Evolutionary conservation across 2,329 filamentous ascomycete genomes (phyloP).

Genomic region (Trichoderma sp.): DNA sequence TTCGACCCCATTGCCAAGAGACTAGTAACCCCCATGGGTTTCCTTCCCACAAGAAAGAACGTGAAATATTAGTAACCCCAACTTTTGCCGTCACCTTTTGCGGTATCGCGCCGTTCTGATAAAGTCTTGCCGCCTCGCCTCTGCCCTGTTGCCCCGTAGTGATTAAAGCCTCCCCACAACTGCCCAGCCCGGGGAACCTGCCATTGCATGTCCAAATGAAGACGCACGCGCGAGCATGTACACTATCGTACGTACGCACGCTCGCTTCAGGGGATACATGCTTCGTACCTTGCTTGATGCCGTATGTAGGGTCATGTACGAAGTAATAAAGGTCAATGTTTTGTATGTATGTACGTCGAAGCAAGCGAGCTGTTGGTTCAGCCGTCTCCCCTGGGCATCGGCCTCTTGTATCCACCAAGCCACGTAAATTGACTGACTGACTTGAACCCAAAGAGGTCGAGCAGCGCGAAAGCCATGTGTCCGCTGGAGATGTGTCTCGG

Average conservation of each 20-base stretch:
- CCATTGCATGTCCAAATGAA: constrained; percentile 20
- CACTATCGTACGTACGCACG: no score
- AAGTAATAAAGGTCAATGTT: no score
- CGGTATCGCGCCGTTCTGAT: no score
- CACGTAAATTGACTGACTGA: constrained; percentile 14
- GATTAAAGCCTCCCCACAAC: constrained; percentile 2
- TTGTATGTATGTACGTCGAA: neutral
- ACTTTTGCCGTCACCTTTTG: no score
- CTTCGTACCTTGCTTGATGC: constrained; percentile 21
- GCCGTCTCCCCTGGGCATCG: neutral
- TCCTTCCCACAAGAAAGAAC: constrained; percentile 5
- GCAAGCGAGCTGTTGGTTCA: constrained; percentile 14
- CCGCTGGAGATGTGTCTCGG: constrained; percentile 8
- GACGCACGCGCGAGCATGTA: neutral
- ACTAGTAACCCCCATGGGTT: neutral
- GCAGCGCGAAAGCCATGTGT: constrained; percentile 16
- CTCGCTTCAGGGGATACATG: neutral
- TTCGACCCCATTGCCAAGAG: constrained; percentile 13
- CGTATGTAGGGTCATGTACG: neutral
- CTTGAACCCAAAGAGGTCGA: neutral
- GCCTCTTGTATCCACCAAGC: constrained; percentile 22
- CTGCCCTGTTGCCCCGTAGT: neutral
- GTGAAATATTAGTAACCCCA: no score
- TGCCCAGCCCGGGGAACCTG: constrained; percentile 17
- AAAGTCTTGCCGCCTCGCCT: neutral